Conservation (phyloP, 106 monocot genomes). For the Dactylorhiza incarnata region DNA sequence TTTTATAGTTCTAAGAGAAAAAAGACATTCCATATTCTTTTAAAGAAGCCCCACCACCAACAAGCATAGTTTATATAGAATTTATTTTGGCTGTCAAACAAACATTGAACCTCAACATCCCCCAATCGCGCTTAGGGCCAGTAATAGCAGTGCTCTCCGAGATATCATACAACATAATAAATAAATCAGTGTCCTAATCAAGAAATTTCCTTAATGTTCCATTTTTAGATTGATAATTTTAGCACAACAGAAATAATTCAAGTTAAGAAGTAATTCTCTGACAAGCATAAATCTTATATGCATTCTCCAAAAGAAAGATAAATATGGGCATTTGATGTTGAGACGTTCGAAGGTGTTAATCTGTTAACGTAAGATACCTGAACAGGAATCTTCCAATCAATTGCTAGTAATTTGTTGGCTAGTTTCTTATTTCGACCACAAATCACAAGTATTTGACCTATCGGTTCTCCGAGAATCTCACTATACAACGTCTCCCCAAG, state of each 20-base stretch:
- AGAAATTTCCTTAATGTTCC: background rate
- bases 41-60: no score
- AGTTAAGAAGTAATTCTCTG: background rate
- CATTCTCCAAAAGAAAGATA: background rate
- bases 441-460: conserved; percentile 81
- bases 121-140: no score
- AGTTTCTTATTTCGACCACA: conserved; percentile 92
- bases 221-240: background rate
- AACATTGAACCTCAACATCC: no score
- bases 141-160: no score
- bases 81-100: no score
- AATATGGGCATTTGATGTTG: background rate
- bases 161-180: no score
- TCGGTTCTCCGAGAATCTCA: conserved; percentile 52
- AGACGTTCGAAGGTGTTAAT: background rate
- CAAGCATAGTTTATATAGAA: no score
- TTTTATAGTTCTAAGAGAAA: no score
- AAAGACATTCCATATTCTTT: no score
- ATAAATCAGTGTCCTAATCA: background rate
- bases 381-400: conserved; percentile 90
- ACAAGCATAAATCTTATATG: background rate
- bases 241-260: background rate
- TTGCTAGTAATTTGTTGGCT: conserved; percentile 43
- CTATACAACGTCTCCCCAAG: conserved; percentile 65
- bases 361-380: conserved; percentile 38